Percentiles rank a stretch among this genome's conserved stretches.
phyloP scores from a whole-genome alignment of 2,329 filamentous ascomycete genomes.

The Dothistroma pini region DNA sequence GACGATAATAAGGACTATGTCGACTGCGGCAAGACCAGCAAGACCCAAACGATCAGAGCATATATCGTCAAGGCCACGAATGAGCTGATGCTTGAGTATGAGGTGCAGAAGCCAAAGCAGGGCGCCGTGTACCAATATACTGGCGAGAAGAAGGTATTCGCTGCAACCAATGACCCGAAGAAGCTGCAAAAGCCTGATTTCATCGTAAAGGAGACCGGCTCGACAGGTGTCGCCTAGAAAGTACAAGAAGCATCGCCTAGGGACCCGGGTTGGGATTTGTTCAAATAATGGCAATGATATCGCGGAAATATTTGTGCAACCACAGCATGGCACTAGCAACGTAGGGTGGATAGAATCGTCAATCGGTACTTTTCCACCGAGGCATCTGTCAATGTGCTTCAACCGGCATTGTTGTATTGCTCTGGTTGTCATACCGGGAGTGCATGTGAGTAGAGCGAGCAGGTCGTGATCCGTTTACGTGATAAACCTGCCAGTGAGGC shows the following conservation, averaged over 20 bases:
- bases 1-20: constrained; percentile 21
- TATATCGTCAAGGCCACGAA: constrained; percentile 24
- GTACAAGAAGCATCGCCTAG: neutral
- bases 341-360: too few species aligned
- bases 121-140: constrained; percentile 14
- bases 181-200: constrained; percentile 20
- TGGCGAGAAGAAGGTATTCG: constrained; percentile 24
- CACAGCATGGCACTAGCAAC: too few species aligned
- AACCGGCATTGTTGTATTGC: too few species aligned
- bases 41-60: constrained; percentile 17
- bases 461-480: too few species aligned
- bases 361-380: too few species aligned
- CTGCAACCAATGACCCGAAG: constrained; percentile 20
- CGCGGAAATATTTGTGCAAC: too few species aligned
- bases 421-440: too few species aligned
- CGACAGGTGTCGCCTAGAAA: constrained; percentile 16
- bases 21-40: constrained; percentile 20
- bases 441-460: too few species aligned
- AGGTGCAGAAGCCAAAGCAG: constrained; percentile 10
- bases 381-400: too few species aligned
- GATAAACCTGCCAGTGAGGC: too few species aligned
- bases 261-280: too few species aligned
- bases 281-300: too few species aligned
- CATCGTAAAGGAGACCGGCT: constrained; percentile 16
- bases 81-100: constrained; percentile 22